Evolutionary conservation across 257 asterid species (phyloP), one percentile per base, ranked within the genome.

Genomic region (Lycium ferocissimum): DNA sequence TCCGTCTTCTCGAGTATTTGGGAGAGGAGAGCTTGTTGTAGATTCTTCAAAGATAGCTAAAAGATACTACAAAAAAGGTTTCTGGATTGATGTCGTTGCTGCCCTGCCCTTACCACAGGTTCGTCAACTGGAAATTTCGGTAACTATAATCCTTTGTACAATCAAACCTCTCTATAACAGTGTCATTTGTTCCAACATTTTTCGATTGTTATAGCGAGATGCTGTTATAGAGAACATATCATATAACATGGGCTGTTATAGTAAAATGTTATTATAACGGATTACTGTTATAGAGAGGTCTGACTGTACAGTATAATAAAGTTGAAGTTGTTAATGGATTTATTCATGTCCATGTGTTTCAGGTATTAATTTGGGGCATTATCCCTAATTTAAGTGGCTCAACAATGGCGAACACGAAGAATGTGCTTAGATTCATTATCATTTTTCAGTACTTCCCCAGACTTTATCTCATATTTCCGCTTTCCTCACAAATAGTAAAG

Each of bases 61-160:
- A 2, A 87, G 93, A 79, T 96, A 95, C 85, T 85, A 94, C 73
- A 58, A 86, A 26, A 91, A 83, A 72, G 89, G 90, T 49, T 95
- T 96, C 92, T 94, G 92, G 93, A 87, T 96, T 59, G 97, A 95
- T 83, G 84, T 87, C 75, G 61, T 93, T 69, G 94, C 97, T 3
- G 97, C 98, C 53, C 93, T 96, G 87, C 99, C 99, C 79, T 97
- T 96, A 83, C 98, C 99, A 83, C 99, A 95, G 99, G 99, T 94
- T 87, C 5, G 92, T 89, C 82, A 22, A 49, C 62, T 49, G 11
- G 17, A 43, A 45, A 20, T 83, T 76, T 14, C 20, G 6, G 12
- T 10, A 26, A 22, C 38, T 65, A 9, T 38, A 33, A 20, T 56
- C 45, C 75, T 49, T 15, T 3, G 45, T 40, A 40, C 45, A 40